Conservation (phyloP, 202 grass and related monocot species). For the Carex arenaria region DNA sequence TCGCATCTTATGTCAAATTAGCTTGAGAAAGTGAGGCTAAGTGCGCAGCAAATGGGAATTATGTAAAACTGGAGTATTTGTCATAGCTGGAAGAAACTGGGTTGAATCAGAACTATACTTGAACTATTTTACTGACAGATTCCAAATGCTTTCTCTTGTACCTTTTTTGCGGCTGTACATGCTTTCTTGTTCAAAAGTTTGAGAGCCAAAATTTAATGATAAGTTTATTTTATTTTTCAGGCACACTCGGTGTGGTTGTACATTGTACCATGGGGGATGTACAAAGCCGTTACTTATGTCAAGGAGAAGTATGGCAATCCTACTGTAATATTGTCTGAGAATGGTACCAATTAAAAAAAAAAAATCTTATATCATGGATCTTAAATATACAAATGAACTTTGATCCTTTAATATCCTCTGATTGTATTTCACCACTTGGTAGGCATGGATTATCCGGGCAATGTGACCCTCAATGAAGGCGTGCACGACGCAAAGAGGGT, state of each 20-base stretch:
- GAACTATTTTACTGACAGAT: background rate
- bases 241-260: slow-evolving; percentile 80
- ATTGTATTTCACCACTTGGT: background rate
- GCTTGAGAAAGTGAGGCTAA: background rate
- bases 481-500: slow-evolving; percentile 43
- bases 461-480: slow-evolving; percentile 28
- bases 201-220: background rate
- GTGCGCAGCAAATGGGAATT: background rate
- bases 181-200: background rate
- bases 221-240: slow-evolving; percentile 30
- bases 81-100: background rate
- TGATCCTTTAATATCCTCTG: background rate
- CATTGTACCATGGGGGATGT: slow-evolving; percentile 93
- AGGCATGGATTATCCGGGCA: slow-evolving; percentile 68
- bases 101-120: background rate
- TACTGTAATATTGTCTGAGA: slow-evolving; percentile 70
- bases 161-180: background rate
- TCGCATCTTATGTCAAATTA: background rate
- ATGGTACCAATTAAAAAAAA: slow-evolving; percentile 39
- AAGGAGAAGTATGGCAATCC: slow-evolving; percentile 75
- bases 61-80: background rate
- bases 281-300: slow-evolving; percentile 82
- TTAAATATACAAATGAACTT: background rate
- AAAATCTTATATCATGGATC: background rate
- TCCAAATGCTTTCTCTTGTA: background rate